phyloP scores from a whole-genome alignment of 495 filamentous ascomycete genomes.

The Cladorrhinum samala region DNA sequence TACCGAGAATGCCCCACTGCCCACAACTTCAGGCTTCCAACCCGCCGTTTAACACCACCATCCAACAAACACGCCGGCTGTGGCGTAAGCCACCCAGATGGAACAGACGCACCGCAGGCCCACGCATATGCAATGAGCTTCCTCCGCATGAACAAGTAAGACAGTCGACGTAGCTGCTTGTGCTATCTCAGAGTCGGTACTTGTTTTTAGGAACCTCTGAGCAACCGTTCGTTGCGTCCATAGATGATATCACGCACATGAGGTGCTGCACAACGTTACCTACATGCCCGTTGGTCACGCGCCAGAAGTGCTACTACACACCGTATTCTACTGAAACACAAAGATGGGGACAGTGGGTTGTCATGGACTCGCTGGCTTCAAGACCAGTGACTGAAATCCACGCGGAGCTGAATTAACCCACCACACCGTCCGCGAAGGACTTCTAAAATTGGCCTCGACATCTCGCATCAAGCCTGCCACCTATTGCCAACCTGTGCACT shows the following conservation, averaged over 20 bases:
- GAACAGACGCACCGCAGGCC: not conserved
- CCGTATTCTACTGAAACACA: not conserved
- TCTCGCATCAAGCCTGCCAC: no score
- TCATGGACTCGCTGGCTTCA: not conserved
- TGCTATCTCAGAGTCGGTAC: not conserved
- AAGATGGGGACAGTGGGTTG: not conserved
- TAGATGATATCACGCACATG: not conserved
- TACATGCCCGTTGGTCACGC: not conserved
- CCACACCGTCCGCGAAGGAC: no score
- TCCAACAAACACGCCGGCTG: not conserved
- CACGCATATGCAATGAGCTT: not conserved
- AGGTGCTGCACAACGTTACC: not conserved
- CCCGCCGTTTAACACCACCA: no score
- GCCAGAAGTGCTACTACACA: not conserved
- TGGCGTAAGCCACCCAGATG: not conserved
- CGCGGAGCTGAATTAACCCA: no score
- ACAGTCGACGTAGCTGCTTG: not conserved
- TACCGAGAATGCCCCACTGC: no score
- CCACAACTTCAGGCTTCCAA: not conserved
- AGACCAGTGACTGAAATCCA: no score
- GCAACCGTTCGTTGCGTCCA: not conserved
- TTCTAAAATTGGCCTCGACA: no score
- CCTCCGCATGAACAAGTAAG: not conserved
- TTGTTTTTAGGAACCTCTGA: not conserved
- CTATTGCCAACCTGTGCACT: no score